Conservation (phyloP, 371 early-diverging fungal species). For the Chytridiales sp. region DNA sequence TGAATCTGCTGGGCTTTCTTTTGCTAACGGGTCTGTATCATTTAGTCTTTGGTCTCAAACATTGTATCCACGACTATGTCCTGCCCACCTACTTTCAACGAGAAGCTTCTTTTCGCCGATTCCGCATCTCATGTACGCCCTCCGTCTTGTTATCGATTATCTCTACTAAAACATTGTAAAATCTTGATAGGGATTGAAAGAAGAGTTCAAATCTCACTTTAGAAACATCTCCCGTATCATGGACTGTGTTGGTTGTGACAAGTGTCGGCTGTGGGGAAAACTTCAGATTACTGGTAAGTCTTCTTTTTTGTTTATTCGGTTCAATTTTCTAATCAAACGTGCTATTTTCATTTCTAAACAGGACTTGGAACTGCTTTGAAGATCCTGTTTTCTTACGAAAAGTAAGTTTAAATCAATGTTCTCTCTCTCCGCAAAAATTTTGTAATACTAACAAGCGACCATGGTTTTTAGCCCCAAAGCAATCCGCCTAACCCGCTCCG, state of each 20-base stretch:
- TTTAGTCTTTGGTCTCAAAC: conserved; percentile 56
- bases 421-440: conserved; percentile 3
- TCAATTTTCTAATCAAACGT: too few relatives aligned
- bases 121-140: conserved; percentile 15
- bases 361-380: conserved; percentile 94
- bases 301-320: too few relatives aligned
- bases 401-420: conserved; percentile 23
- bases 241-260: conserved; percentile 98
- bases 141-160: neutral
- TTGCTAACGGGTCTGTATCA: neutral
- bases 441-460: conserved; percentile 21
- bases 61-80: conserved; percentile 58
- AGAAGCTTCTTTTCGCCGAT: conserved; percentile 70
- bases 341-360: conserved; percentile 66
- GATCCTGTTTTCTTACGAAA: conserved; percentile 84
- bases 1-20: neutral
- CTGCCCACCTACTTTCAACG: conserved; percentile 85
- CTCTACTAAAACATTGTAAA: neutral
- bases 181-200: conserved; percentile 61
- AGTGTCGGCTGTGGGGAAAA: conserved; percentile 98
- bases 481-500: conserved; percentile 62
- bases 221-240: conserved; percentile 94
- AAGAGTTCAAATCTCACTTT: conserved; percentile 88
- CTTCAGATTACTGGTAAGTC: conserved; percentile 54
- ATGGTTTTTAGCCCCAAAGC: conserved; percentile 30